Conservation (phyloP, 2,329 filamentous ascomycete genomes). For the Cercospora janseana region DNA sequence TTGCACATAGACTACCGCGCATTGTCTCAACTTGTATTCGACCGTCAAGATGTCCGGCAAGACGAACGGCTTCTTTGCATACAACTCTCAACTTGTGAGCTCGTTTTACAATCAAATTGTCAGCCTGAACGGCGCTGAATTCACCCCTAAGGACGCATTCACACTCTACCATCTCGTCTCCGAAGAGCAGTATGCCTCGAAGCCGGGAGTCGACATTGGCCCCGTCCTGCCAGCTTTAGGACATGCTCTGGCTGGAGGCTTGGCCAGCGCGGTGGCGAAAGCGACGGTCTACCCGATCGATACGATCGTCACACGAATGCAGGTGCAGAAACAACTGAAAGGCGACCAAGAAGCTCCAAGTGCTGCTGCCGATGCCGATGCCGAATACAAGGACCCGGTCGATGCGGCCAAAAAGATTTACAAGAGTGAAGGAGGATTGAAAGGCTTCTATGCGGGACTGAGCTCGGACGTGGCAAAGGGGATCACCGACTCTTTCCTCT, state of each 20-base stretch:
- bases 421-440: slow-evolving; percentile 64
- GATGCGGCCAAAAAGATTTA: slow-evolving; percentile 73
- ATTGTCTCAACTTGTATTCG: neutral
- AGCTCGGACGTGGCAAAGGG: slow-evolving; percentile 47
- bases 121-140: slow-evolving; percentile 24
- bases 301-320: slow-evolving; percentile 76
- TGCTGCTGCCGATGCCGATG: slow-evolving; percentile 37
- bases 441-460: slow-evolving; percentile 61
- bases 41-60: slow-evolving; percentile 24
- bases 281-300: slow-evolving; percentile 77
- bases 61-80: slow-evolving; percentile 25
- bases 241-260: slow-evolving; percentile 76
- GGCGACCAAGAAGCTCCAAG: slow-evolving; percentile 37
- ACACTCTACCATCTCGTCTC: slow-evolving; percentile 34
- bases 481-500: slow-evolving; percentile 72
- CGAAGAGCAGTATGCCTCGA: slow-evolving; percentile 20
- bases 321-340: slow-evolving; percentile 66
- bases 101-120: slow-evolving; percentile 20
- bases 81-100: slow-evolving; percentile 29
- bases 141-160: slow-evolving; percentile 33
- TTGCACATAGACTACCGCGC: neutral
- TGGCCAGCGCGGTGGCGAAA: slow-evolving; percentile 76
- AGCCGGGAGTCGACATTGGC: slow-evolving; percentile 17
- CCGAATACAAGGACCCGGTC: slow-evolving; percentile 62
- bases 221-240: slow-evolving; percentile 69